phyloP scores from a whole-genome alignment of 345 rosid genomes.

The Microcos paniculata region DNA sequence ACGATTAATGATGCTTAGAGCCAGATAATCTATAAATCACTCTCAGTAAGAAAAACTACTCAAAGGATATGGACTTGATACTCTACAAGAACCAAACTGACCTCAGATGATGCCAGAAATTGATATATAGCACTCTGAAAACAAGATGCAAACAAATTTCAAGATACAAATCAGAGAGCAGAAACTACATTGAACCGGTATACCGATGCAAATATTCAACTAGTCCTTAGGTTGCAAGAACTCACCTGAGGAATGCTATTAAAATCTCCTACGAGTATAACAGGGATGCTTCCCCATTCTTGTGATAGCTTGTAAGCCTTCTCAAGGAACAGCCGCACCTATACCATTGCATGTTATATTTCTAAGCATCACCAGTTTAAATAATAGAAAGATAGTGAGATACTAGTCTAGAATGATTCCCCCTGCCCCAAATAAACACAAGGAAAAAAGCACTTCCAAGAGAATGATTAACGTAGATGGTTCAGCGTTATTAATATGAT shows the following conservation, averaged over 20 bases:
- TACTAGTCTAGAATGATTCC: background rate
- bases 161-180: conserved; percentile 14
- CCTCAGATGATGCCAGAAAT: conserved; percentile 79
- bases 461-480: background rate
- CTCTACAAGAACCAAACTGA: conserved; percentile 35
- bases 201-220: conserved; percentile 1
- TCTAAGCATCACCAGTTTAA: conserved; percentile 5
- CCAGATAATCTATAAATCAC: background rate
- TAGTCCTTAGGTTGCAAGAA: conserved; percentile 11
- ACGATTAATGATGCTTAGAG: background rate
- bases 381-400: background rate
- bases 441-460: background rate
- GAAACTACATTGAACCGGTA: conserved; percentile 6
- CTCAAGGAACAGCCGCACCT: conserved; percentile 81
- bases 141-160: conserved; percentile 26
- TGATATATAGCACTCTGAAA: conserved; percentile 84
- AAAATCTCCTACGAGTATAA: conserved; percentile 74
- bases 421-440: background rate
- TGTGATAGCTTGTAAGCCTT: conserved; percentile 70
- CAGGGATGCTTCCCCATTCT: conserved; percentile 82
- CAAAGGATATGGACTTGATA: conserved; percentile 9
- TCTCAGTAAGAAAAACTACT: background rate
- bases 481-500: background rate
- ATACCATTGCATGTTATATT: conserved; percentile 14
- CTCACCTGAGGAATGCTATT: conserved; percentile 81